phyloP scores from a whole-genome alignment of 1,284 basidiomycete species.

The Peniophora sp. region DNA sequence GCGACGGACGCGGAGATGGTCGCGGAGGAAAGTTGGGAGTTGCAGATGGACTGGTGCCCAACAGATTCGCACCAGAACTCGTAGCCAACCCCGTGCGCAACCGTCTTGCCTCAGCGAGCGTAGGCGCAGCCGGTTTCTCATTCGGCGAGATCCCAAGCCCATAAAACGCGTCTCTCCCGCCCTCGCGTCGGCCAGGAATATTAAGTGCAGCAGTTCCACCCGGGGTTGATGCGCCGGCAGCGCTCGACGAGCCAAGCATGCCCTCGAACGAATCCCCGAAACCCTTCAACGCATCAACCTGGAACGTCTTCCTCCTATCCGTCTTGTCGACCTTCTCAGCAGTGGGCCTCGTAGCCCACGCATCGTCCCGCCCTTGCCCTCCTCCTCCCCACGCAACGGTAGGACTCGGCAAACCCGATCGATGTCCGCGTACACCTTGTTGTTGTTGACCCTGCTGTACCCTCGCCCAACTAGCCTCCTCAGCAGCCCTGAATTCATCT shows the following conservation, averaged over 20 bases:
- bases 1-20: slow-evolving; percentile 19
- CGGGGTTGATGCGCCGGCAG: slow-evolving; percentile 12
- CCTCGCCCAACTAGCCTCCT: slow-evolving; percentile 48
- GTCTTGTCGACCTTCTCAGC: slow-evolving; percentile 12
- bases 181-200: slow-evolving; percentile 13
- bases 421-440: slow-evolving; percentile 24
- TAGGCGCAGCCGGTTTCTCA: slow-evolving; percentile 42
- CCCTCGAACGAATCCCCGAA: slow-evolving; percentile 47
- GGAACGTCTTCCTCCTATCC: slow-evolving; percentile 18
- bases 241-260: slow-evolving; percentile 8
- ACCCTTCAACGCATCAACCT: slow-evolving; percentile 34
- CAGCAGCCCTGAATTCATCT: slow-evolving; percentile 31
- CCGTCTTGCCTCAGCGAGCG: slow-evolving; percentile 68
- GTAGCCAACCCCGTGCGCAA: slow-evolving; percentile 56
- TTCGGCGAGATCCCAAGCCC: slow-evolving; percentile 51
- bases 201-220: slow-evolving; percentile 13
- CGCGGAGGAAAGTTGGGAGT: slow-evolving; percentile 1
- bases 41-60: slow-evolving; percentile 1
- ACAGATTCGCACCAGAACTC: slow-evolving; percentile 10
- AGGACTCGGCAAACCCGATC: slow-evolving; percentile 24
- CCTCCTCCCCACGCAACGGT: slow-evolving; percentile 13
- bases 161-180: slow-evolving; percentile 63
- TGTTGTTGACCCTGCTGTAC: slow-evolving; percentile 19
- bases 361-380: slow-evolving; percentile 28
- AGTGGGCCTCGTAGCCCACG: slow-evolving; percentile 35